Conservation (phyloP, 805 yeast genomes). For the Sporopachydermia quercuum region DNA sequence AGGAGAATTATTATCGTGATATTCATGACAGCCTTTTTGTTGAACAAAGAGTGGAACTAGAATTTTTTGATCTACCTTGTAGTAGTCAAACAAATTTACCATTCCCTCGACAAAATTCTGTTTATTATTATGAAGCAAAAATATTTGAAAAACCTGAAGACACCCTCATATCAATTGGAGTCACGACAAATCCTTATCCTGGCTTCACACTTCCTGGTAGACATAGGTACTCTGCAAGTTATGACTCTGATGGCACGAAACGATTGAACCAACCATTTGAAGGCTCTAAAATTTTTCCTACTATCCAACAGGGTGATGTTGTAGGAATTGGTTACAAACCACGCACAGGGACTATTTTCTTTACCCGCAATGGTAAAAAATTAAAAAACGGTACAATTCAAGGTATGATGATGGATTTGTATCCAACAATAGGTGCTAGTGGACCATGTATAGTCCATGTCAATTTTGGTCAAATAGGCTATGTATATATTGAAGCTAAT, state of each 20-base stretch:
- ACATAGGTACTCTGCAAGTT: constrained; percentile 71
- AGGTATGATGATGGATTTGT: constrained; percentile 58
- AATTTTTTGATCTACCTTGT: constrained; percentile 40
- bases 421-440: constrained; percentile 82
- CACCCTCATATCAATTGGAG: constrained; percentile 51
- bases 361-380: constrained; percentile 89
- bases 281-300: constrained; percentile 41
- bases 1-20: constrained; percentile 14
- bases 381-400: constrained; percentile 62
- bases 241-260: constrained; percentile 73
- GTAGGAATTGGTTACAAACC: constrained; percentile 84
- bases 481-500: constrained; percentile 81
- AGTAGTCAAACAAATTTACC: constrained; percentile 74
- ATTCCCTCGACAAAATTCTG: constrained; percentile 67
- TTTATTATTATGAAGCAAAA: constrained; percentile 80
- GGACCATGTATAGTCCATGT: constrained; percentile 75
- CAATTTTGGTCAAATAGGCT: constrained; percentile 81
- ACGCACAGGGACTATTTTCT: constrained; percentile 73
- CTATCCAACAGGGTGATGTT: constrained; percentile 69
- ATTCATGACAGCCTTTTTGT: constrained; percentile 45
- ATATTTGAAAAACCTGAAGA: constrained; percentile 50
- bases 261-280: constrained; percentile 67
- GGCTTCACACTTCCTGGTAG: constrained; percentile 88
- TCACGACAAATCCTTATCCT: constrained; percentile 83
- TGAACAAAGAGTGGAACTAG: constrained; percentile 43